Evolutionary conservation across 2,329 filamentous ascomycete genomes (phyloP), one percentile per base, ranked within the genome.

Genomic region (Diaporthe amygdali): DNA sequence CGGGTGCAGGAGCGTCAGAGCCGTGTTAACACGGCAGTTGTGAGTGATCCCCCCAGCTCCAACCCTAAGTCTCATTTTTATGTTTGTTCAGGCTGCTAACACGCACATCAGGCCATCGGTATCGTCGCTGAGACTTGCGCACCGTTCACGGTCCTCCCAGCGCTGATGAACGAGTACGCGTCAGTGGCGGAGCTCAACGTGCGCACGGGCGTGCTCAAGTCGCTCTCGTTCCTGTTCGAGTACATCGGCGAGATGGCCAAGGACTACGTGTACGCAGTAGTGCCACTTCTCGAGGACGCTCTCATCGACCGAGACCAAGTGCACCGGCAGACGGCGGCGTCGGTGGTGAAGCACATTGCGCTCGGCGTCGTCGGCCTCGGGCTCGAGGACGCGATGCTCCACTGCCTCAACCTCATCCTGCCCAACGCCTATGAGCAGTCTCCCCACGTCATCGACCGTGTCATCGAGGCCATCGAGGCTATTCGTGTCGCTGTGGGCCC

Each of bases 161-260:
- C 96, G 3, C 86, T 99, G 73, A 99, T 99, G 97, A 99, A 99
- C 84, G 96, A 99, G 82, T 99, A 99, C 82, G 71, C 71, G 27
- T 93, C 96, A 68, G 96, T 99, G 10, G 96, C 96, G 0, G 96
- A 99, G 83, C 92, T 99, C 75, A 99, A 99, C 80, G 96, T 99
- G 32, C 96, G 99, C 81, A 99, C 99, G 77, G 96, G 96, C 84
- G 96, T 99, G 41, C 91, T 99, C 79, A 99, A 99, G 82, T 95
- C 95, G 6, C 88, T 99, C 67, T 97, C 94, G 8, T 99, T 99
- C 88, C 88, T 99, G 73, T 99, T 98, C 79, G 96, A 99, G 80
- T 99, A 99, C 83, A 99, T 99, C 81, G 96, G 96, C 74, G 96
- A 99, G 83, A 98, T 99, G 96, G 94, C 95, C 74, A 99, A 98